Conservation (phyloP, 495 filamentous ascomycete genomes). For the Evansstolkia leycettana region DNA sequence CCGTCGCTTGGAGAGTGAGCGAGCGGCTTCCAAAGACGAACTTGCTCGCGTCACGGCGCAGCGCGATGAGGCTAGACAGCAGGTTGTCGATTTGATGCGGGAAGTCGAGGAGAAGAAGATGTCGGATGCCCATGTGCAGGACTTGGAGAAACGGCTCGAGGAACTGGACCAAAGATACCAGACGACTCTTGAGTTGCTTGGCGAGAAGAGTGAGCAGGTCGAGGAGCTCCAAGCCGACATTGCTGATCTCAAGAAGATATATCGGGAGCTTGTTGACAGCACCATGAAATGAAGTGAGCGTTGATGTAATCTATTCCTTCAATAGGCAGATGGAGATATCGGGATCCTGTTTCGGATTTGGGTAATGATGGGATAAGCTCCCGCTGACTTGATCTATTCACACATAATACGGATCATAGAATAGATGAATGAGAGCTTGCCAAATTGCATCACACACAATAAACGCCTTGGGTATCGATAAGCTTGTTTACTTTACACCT, state of each 20-base stretch:
- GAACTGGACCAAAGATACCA: conserved; percentile 58
- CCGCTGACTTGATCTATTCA: neutral
- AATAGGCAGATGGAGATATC: neutral
- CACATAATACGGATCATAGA: neutral
- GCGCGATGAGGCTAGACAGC: conserved; percentile 79
- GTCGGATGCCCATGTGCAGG: conserved; percentile 44
- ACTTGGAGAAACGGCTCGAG: conserved; percentile 52
- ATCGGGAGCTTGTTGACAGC: conserved; percentile 79
- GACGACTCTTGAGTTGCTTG: conserved; percentile 86
- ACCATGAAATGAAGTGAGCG: conserved; percentile 50
- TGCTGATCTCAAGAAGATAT: conserved; percentile 85
- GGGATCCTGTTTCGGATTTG: neutral
- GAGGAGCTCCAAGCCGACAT: conserved; percentile 86
- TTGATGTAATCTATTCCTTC: neutral
- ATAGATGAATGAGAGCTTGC: too few species aligned
- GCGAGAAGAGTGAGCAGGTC: conserved; percentile 91
- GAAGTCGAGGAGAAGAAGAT: conserved; percentile 61
- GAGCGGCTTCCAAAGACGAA: conserved; percentile 75
- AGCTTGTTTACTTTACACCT: conserved; percentile 6
- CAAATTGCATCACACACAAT: neutral
- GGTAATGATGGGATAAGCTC: neutral
- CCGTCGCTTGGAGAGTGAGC: conserved; percentile 81
- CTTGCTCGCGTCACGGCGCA: conserved; percentile 65
- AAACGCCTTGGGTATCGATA: conserved; percentile 1
- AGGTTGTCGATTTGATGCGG: conserved; percentile 79